Conservation (phyloP, 805 yeast genomes). For the Geotrichum ghanense region DNA sequence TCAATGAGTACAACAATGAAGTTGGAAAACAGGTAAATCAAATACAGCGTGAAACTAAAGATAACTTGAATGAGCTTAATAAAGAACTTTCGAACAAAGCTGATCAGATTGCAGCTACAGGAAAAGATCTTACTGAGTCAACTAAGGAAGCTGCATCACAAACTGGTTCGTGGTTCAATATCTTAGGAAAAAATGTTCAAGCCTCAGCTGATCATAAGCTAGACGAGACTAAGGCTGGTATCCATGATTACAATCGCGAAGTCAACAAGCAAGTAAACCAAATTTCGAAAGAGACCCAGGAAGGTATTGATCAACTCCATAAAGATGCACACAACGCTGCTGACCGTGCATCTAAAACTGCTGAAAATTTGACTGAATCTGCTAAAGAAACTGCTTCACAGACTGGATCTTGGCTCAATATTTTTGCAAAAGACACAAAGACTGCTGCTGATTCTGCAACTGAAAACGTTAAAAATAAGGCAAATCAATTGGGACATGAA, state of each 20-base stretch:
- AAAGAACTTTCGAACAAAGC: neutral
- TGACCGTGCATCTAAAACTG: neutral
- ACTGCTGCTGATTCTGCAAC: neutral
- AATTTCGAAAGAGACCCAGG: neutral
- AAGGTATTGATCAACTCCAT: neutral
- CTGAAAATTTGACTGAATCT: neutral
- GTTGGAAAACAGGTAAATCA: neutral
- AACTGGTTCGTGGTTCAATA: neutral
- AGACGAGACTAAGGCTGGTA: neutral
- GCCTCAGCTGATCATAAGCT: neutral
- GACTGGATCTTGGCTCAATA: neutral
- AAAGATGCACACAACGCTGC: neutral
- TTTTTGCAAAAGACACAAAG: neutral
- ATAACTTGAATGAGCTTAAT: neutral
- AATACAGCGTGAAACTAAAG: neutral
- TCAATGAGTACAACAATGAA: neutral
- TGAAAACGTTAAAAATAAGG: neutral
- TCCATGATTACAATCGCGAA: neutral
- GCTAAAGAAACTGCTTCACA: constrained; percentile 1
- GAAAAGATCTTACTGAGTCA: neutral
- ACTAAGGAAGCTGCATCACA: neutral
- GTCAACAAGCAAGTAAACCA: neutral
- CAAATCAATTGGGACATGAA: neutral
- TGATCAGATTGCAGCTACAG: neutral
- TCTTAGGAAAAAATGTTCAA: neutral